Evolutionary conservation across 495 filamentous ascomycete species (phyloP), one percentile per base, ranked within the genome.

Genomic region (Cairneyella variabilis): DNA sequence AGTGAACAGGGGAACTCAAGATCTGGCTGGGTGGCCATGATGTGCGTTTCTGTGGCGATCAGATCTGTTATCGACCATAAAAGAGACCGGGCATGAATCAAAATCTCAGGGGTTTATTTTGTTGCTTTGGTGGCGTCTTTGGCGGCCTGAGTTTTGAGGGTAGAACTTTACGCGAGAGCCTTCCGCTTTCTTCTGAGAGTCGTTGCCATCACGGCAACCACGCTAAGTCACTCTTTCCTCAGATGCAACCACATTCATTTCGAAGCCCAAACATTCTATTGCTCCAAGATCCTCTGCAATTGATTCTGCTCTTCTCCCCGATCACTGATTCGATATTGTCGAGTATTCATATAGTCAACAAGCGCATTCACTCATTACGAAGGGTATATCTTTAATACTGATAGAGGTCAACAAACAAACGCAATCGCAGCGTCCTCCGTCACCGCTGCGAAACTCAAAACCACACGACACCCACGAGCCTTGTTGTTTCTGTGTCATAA

Each of bases 1-100:
- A 93, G 64, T 32, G 81, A 79, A 72, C 83, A 89, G 21, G 87
- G 87, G 51, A 90, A 90, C 25, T 80, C 75, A 27, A 69, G 64
- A 48, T 81, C 73, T 21, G 41, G 51, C 32, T 59, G 51, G 26
- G 57, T 51, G 32, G 59, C 57, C 67, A 69, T 74, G 49, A 32
- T 66, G 50, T 4, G 39, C 27, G 38, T 21, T 16, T 40, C 18
- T 28, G 22, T 3, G 42, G 30, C 27, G 30, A 45, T 53, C 17
- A 36, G 11, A n/a, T 18, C 25, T 14, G 21, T 3, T 12, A 2
- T 47, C 3, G 43, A 14, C 3, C 30, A 49, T 14, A 21, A 21
- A 42, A 22, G n/a, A 20, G 20, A 11, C n/a, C n/a, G 17, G 21
- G 53, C 54, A 57, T 57, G 32, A 51, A 58, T 47, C 48, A 52